Base-by-base conservation (phyloP, 1,284 basidiomycete species). In the Cerioporus squamosus region DNA sequence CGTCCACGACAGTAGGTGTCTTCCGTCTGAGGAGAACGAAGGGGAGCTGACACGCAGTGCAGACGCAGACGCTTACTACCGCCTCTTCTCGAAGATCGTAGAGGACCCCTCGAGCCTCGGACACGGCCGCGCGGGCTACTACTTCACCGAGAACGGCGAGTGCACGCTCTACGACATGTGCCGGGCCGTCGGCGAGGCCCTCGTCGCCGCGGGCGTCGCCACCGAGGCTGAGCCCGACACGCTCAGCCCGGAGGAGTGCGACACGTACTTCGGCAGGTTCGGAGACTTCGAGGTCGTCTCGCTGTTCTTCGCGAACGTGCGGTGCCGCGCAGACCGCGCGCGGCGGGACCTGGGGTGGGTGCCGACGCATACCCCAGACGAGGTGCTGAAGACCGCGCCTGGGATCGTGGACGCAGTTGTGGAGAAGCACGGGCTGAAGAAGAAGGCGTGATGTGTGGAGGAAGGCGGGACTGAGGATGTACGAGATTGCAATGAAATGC, bases 71-170 rank as follows among this genome's bases (percentile, higher is more conserved):
- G 47, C 70, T 22, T 71, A 66, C 62, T 61, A 67, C 33, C 45
- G 65, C 17, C 46, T 74, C 9, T 66, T 66, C 43, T 65, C 71
- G 45, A 59, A 56, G 2, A 58, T 68, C 23, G 42, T 63, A 4
- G 23, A 26, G 5, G 55, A 67, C 49, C 59, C 65, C 17, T 63
- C 62, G 5, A 44, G 15, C 4, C 55, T 70, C 47, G 65, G 64
- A 15, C 79, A 82, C 55, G 82, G 81, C 14, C 71, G 71, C 20
- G 70, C 77, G 10, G 82, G 82, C 1, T 81, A 74, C 62, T 82
- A 80, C 66, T 81, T 81, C 64, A 76, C 67, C 22, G 79, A 79
- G 64, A 78, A 77, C 54, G 80, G 78, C 45, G 80, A 82, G 60
- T 75, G 80, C 60, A 67, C 65, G 23, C 67, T 77, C 61, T 70